A percentile compares a stretch with the other conserved stretches of the same genome.
Conservation (phyloP, 805 yeast genomes). For the Candida palmyrensis region DNA sequence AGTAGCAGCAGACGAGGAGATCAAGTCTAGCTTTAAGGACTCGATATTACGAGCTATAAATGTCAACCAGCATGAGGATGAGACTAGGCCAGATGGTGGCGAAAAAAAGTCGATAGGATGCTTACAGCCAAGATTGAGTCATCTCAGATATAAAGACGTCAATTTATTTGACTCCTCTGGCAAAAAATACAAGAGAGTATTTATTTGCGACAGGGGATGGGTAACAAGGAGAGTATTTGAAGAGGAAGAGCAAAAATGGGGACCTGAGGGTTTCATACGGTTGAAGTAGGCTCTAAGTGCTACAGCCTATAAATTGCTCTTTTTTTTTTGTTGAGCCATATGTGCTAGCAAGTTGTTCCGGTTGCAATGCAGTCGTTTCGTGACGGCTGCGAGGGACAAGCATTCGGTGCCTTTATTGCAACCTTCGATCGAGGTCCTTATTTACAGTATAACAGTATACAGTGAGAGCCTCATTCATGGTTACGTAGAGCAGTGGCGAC, state of each 20-base stretch:
- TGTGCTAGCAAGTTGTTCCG: no score
- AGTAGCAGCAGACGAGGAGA: slow-evolving; percentile 2
- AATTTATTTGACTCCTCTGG: slow-evolving; percentile 29
- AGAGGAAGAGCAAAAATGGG: slow-evolving; percentile 13
- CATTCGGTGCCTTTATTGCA: no score
- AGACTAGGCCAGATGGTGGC: slow-evolving; percentile 13
- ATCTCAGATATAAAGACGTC: slow-evolving; percentile 14
- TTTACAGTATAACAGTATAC: no score
- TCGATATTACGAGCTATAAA: slow-evolving; percentile 1
- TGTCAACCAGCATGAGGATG: slow-evolving; percentile 4
- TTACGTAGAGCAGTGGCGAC: no score
- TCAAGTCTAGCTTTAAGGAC: slow-evolving; percentile 5
- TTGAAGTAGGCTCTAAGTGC: no score
- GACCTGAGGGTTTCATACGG: slow-evolving; percentile 6
- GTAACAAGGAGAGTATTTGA: slow-evolving; percentile 23
- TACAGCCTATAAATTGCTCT: no score
- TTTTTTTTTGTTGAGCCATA: no score
- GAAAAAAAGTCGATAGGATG: background rate
- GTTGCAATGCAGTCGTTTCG: no score
- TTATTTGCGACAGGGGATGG: slow-evolving; percentile 51
- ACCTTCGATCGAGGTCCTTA: no score
- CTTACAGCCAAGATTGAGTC: no score
- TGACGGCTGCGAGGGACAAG: no score
- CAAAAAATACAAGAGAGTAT: slow-evolving; percentile 37
- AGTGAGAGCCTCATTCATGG: no score